Evolutionary conservation across 139 green algal species (phyloP), one percentile per base, ranked within the genome.

Genomic region (Chlamydomonas sp.): DNA sequence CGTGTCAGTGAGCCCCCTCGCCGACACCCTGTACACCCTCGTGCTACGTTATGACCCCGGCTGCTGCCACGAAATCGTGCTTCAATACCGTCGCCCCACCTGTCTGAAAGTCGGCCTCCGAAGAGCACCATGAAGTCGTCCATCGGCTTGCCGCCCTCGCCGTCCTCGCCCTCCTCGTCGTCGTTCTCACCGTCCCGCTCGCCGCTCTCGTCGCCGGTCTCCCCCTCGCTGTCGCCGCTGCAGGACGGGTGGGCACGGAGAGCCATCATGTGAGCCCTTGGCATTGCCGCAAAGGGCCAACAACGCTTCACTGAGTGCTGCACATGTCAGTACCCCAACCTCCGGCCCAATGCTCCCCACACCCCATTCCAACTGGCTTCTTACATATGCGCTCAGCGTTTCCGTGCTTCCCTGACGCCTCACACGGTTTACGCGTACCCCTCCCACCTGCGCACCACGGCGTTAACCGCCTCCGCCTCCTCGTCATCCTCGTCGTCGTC

Each of bases 401-500:
- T 49, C 31, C 31, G 31, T 49, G 31, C 31, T 49, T 49, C 31
- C 31, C 31, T 49, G 31, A 49, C 31, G 31, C 31, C 31, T 49
- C 31, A 49, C 31, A 49, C 31, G 31, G 31, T 49, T 49, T 49
- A 49, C 31, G 31, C 31, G 31, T 49, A 49, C 31, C 31, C 31
- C 31, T 49, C 31, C 31, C 31, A 49, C 31, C 31, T 49, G 31
- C 31, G 31, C 31, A 83, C 74, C 10, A 83, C 57, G 4, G 63
- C 74, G 20, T 88, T 83, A 2, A 75, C 74, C 2, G 75, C 75
- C 71, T 83, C 84, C 17, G 84, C 75, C 75, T 88, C 75, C 10
- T 88, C 84, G n/a, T 88, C 84, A 49, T 88, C 84, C 31, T 88
- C 84, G 9, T 88, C 84, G 60, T 88, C 84, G 59, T 83, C 75